Conservation (phyloP, 345 rosid genomes). For the Populus ilicifolia region DNA sequence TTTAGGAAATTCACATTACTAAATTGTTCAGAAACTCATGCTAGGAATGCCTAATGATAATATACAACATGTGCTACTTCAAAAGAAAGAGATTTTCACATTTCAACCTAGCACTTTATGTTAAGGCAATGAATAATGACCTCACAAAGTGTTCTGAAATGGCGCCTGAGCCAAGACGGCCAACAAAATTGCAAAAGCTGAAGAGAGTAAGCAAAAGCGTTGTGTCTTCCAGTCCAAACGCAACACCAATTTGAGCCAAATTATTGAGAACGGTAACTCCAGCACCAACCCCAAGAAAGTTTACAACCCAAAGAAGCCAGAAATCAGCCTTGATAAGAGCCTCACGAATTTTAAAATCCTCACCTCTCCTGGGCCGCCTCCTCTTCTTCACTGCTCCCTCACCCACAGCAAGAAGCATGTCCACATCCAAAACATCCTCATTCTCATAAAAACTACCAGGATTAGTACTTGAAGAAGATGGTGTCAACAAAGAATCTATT, state of each 20-base stretch:
- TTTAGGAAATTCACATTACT: background rate
- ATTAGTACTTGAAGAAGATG: slow-evolving; percentile 65
- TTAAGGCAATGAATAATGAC: slow-evolving; percentile 31
- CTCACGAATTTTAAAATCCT: slow-evolving; percentile 71
- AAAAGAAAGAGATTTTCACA: background rate
- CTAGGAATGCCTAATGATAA: background rate
- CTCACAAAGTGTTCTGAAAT: slow-evolving; percentile 88
- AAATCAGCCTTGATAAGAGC: slow-evolving; percentile 87
- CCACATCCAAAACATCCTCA: slow-evolving; percentile 51
- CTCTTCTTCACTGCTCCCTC: slow-evolving; percentile 81
- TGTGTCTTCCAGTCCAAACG: slow-evolving; percentile 68
- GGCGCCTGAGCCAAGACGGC: slow-evolving; percentile 82
- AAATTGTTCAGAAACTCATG: background rate
- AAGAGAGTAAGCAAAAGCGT: slow-evolving; percentile 66
- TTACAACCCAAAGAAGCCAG: slow-evolving; percentile 92
- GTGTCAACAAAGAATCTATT: slow-evolving; percentile 53
- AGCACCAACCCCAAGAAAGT: slow-evolving; percentile 86
- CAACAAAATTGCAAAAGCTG: slow-evolving; percentile 81
- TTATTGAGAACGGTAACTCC: slow-evolving; percentile 88
- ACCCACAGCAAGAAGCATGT: slow-evolving; percentile 63
- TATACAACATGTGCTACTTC: background rate
- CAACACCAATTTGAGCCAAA: slow-evolving; percentile 87
- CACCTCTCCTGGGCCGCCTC: slow-evolving; percentile 75
- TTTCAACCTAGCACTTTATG: slow-evolving; percentile 1
- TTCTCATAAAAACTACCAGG: slow-evolving; percentile 57